Evolutionary conservation across 2,329 filamentous ascomycete genomes (phyloP), one percentile per base, ranked within the genome.

Genomic region (Cryphonectria carpinicola): DNA sequence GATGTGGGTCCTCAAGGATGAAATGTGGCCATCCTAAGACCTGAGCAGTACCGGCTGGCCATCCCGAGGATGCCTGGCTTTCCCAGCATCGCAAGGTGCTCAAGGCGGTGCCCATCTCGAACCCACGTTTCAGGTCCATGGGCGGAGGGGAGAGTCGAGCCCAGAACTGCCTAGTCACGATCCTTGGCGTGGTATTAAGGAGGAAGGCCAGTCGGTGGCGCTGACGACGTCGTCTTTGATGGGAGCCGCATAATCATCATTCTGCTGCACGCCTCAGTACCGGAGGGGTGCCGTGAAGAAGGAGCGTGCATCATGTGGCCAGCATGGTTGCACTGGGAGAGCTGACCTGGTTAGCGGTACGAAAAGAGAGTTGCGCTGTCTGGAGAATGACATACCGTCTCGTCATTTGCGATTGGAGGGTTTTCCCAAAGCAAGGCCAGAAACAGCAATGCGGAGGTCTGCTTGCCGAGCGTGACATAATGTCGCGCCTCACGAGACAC

Each of bases 391-490:
- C 41, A 19, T 43, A 37, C 13, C 54, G 28, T 22, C 22, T 60
- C 28, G 52, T 8, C 22, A 8, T 43, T 17, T 68, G 19, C 60
- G 37, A 70, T 68, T 70, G 65, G 69, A 67, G 69, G 69, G 46
- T 64, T 70, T 67, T 70, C n/a, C 58, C n/a, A 7, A 32, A 14
- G 43, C 19, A 3, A n/a, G 52, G 54, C 65, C 65, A 65, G 65
- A 65, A 67, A 65, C 32, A 64, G 69, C 17, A 64, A 62, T 52
- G 60, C 69, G 65, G 69, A 70, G 39, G 65, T 49, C 37, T 65
- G 52, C 10, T 60, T 67, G 39, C 69, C 65, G 69, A 68, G 37
- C 35, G 69, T 65, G 37, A 66, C 65, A 35, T 41, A 41, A 56
- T 14, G n/a, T 62, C 39, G 68, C 39, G 46, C 32, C 41, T 41